These are phyloP conservation scores for Helicostylum pulchrum DNA, from an alignment of 192 early-diverging fungal species.

Conservation along the genomic window DNA sequence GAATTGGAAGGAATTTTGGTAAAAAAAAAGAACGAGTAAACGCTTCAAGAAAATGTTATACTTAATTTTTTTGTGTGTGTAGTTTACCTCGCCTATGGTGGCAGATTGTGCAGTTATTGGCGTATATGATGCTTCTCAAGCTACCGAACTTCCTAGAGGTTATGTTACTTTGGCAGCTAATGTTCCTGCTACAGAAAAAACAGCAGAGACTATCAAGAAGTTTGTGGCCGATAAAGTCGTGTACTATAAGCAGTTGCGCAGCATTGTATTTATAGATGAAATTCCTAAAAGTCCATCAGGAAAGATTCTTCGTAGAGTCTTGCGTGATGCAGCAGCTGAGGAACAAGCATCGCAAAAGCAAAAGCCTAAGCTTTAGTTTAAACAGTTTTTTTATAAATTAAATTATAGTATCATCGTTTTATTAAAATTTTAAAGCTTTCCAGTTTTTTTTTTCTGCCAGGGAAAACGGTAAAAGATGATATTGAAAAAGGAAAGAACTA, in stretches of 20 bases:
- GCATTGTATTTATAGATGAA: conserved; percentile 70
- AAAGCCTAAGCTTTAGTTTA: no score
- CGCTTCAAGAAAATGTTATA: not conserved
- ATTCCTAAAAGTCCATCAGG: conserved; percentile 79
- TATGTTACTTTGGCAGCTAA: conserved; percentile 62
- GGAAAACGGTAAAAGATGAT: no score
- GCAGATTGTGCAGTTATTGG: conserved; percentile 70
- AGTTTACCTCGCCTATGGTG: conserved; percentile 68
- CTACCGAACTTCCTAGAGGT: conserved; percentile 75
- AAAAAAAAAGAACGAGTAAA: not conserved
- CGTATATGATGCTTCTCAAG: conserved; percentile 58
- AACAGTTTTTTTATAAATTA: no score
- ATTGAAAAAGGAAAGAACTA: no score
- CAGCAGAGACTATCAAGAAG: conserved; percentile 43
- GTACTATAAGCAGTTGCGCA: conserved; percentile 73
- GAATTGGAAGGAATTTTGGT: conserved; percentile 69
- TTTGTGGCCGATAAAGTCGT: conserved; percentile 64
- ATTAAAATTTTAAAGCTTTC: no score
- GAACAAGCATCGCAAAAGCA: no score
- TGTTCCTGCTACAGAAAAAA: conserved; percentile 21
- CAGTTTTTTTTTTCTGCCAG: no score
- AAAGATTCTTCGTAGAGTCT: conserved; percentile 70
- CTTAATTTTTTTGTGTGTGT: no score
- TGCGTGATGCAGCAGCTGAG: conserved; percentile 12
- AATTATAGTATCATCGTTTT: no score